Conservation (phyloP, 2,329 filamentous ascomycete genomes). For the Penicillium sp. region DNA sequence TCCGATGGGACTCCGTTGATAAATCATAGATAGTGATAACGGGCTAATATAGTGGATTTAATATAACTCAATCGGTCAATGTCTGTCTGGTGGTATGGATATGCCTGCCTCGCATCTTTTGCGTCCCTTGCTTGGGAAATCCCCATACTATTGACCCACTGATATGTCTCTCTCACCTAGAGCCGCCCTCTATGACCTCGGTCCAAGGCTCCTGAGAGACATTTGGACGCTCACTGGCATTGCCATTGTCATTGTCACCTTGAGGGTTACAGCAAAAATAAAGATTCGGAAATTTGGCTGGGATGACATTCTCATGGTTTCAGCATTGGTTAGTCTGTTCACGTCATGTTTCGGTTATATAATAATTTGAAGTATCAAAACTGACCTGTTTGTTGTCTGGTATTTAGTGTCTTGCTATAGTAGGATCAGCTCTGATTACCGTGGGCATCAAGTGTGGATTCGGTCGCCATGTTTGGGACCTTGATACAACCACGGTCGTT, state of each 20-base stretch:
- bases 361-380: not conserved
- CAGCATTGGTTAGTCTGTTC: conserved; percentile 23
- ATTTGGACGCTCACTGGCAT: conserved; percentile 24
- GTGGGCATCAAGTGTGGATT: conserved; percentile 23
- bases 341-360: too few species aligned
- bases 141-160: not conserved
- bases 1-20: too few species aligned
- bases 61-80: too few species aligned
- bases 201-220: conserved; percentile 21
- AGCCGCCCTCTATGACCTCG: conserved; percentile 7
- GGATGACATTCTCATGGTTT: conserved; percentile 28
- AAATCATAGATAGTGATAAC: too few species aligned
- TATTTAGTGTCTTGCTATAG: conserved; percentile 18
- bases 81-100: too few species aligned
- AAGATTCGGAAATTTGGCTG: conserved; percentile 23
- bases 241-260: conserved; percentile 16
- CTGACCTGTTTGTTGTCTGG: conserved; percentile 7
- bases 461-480: conserved; percentile 16
- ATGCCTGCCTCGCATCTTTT: not conserved
- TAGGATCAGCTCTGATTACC: conserved; percentile 26
- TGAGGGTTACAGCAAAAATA: conserved; percentile 25
- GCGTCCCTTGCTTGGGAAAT: not conserved
- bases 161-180: conserved; percentile 14
- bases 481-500: not conserved
- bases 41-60: too few species aligned